Evolutionary conservation across 1,139 yeast genomes (phyloP).

Genomic region (Lodderomyces metapsilosis): DNA sequence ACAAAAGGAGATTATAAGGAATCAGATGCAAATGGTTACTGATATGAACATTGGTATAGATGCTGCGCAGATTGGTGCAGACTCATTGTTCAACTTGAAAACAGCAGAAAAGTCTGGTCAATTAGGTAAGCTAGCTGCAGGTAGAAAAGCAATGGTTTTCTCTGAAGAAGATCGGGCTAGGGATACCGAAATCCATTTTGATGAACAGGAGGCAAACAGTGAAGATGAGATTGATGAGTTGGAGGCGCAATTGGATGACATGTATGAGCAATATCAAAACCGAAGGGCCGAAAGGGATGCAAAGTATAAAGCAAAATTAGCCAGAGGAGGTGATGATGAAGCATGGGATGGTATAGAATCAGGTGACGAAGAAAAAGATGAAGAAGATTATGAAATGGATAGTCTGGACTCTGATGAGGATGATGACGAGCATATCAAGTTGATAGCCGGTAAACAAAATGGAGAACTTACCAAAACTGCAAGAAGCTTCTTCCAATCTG

Average conservation of each 20-base stretch:
- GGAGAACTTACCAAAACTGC: constrained; percentile 63
- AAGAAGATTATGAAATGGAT: constrained; percentile 46
- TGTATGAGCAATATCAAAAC: constrained; percentile 76
- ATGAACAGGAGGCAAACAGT: constrained; percentile 26
- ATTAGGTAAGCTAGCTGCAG: constrained; percentile 68
- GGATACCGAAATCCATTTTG: constrained; percentile 55
- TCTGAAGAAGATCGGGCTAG: constrained; percentile 51
- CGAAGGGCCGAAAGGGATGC: constrained; percentile 78
- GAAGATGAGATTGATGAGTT: constrained; percentile 67
- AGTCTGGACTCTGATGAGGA: constrained; percentile 50
- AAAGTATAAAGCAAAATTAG: constrained; percentile 72
- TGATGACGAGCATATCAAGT: constrained; percentile 71
- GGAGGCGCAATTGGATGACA: constrained; percentile 76
- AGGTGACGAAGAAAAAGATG: constrained; percentile 37
- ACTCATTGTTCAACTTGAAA: constrained; percentile 77
- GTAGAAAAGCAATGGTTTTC: constrained; percentile 78
- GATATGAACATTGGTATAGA: constrained; percentile 93
- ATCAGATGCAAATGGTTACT: constrained; percentile 96
- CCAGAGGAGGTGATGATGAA: constrained; percentile 77
- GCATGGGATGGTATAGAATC: constrained; percentile 83
- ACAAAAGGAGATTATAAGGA: constrained; percentile 84
- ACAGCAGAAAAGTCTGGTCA: constrained; percentile 86
- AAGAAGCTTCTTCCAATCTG: constrained; percentile 67
- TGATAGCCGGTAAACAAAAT: constrained; percentile 56
- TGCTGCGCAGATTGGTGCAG: constrained; percentile 81